Evolutionary conservation across 2,329 filamentous ascomycete species (phyloP), one percentile per base, ranked within the genome.

Genomic region (Ophiostoma piceae): DNA sequence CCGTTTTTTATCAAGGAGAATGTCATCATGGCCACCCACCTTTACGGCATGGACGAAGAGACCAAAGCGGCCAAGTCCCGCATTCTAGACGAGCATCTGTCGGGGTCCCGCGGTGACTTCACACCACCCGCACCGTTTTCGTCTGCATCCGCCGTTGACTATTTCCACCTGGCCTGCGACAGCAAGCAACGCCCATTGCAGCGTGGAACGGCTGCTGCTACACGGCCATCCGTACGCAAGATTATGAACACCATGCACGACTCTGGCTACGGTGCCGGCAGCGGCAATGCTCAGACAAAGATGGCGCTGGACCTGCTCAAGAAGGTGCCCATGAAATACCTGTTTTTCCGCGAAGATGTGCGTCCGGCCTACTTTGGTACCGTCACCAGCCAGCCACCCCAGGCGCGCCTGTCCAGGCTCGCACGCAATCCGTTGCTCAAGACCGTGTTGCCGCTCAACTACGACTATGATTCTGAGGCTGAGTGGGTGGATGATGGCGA

Each of bases 381-480:
- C 0, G 83, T 88, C 62, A 93, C 90, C 0, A 86, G 85, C 69
- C 82, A 84, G 5, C 84, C 86, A 16, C 79, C 75, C 72, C 82
- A 76, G 67, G 83, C 82, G 1, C 84, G 84, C 39, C 82, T 88
- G 72, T 76, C 76, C 3, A 81, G 78, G 66, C 77, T 88, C 7
- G 85, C 86, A 71, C 77, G 86, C 75, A 80, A 87, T 77, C 82
- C 91, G 72, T 74, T 83, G 75, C 77, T 81, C 74, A 78, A 84
- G 77, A 73, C 74, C 72, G 79, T 82, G n/a, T 80, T 92, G 1
- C 85, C 88, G 5, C 84, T 91, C 3, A 84, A 92, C 74, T 96
- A 96, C 77, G 91, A 93, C 73, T 93, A 94, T 76, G 92, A 95
- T 76, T 94, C 91, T 2, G 92, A 96, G 77, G 91, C 87, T 6